Percentiles rank a stretch among this genome's conserved stretches.
Evolutionary conservation across 345 rosid species (phyloP).

Genomic region (Raphanus raphanistrum): DNA sequence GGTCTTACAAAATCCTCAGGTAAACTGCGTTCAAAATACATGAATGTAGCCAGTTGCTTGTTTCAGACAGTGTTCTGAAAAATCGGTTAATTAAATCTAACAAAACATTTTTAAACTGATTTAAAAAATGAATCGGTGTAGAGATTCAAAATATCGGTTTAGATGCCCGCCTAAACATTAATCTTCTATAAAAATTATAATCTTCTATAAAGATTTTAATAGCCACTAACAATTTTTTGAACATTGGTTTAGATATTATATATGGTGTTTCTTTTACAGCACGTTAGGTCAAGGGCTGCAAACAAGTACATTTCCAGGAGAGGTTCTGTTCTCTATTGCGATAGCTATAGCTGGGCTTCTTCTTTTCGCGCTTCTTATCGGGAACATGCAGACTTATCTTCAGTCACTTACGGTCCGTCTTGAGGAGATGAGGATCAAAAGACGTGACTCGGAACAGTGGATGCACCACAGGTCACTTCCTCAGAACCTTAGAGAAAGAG

Average conservation of each 20-base stretch:
- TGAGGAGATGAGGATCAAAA: constrained; percentile 93
- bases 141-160: neutral
- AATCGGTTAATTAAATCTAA: too few relatives aligned
- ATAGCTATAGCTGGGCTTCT: constrained; percentile 72
- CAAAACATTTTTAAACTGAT: too few relatives aligned
- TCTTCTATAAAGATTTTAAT: neutral
- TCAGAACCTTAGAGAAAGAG: constrained; percentile 43
- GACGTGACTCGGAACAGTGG: constrained; percentile 55
- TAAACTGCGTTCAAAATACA: constrained; percentile 18
- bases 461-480: constrained; percentile 94
- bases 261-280: constrained; percentile 34
- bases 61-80: neutral
- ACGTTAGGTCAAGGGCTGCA: constrained; percentile 91
- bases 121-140: too few relatives aligned
- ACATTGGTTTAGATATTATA: neutral
- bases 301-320: constrained; percentile 75
- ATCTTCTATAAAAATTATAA: neutral
- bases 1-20: constrained; percentile 93
- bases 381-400: constrained; percentile 91
- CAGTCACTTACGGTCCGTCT: constrained; percentile 75
- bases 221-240: neutral
- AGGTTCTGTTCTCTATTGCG: constrained; percentile 67
- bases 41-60: too few relatives aligned
- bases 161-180: neutral
- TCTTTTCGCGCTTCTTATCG: constrained; percentile 76